Percentiles rank a stretch among this genome's conserved stretches.
These are phyloP conservation scores for Kazachstania kunashirensis DNA, from an alignment of 805 yeast genomes.

Conservation along the genomic window DNA sequence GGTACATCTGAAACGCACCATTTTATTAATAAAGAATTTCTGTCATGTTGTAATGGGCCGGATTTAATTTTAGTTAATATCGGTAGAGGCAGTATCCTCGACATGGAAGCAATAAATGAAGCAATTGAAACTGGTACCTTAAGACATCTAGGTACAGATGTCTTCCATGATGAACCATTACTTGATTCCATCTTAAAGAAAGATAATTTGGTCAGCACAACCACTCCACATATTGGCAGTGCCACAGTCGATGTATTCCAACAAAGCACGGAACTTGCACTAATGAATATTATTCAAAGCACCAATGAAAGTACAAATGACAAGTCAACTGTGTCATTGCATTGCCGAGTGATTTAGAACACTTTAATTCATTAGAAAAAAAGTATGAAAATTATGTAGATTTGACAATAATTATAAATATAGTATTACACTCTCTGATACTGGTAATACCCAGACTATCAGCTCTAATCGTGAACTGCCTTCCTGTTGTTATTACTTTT, in stretches of 20 bases:
- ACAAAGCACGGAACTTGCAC: slow-evolving; percentile 32
- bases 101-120: slow-evolving; percentile 40
- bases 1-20: slow-evolving; percentile 44
- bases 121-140: slow-evolving; percentile 37
- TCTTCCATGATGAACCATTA: slow-evolving; percentile 46
- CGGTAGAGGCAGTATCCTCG: slow-evolving; percentile 50
- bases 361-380: too few species aligned
- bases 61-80: slow-evolving; percentile 39
- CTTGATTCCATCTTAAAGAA: slow-evolving; percentile 18
- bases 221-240: slow-evolving; percentile 59
- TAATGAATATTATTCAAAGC: slow-evolving; percentile 13
- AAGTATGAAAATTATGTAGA: too few species aligned
- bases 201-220: slow-evolving; percentile 28
- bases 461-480: too few species aligned
- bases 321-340: too few species aligned
- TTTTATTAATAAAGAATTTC: slow-evolving; percentile 35
- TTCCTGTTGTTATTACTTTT: too few species aligned
- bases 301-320: not conserved
- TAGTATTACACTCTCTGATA: too few species aligned
- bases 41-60: slow-evolving; percentile 21
- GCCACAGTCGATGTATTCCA: slow-evolving; percentile 40
- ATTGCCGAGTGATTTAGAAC: too few species aligned
- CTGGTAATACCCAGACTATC: too few species aligned
- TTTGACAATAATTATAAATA: too few species aligned
- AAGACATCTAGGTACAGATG: slow-evolving; percentile 52